Conservation (phyloP, 371 early-diverging fungal genomes). For the Syncephalis fuscata region DNA sequence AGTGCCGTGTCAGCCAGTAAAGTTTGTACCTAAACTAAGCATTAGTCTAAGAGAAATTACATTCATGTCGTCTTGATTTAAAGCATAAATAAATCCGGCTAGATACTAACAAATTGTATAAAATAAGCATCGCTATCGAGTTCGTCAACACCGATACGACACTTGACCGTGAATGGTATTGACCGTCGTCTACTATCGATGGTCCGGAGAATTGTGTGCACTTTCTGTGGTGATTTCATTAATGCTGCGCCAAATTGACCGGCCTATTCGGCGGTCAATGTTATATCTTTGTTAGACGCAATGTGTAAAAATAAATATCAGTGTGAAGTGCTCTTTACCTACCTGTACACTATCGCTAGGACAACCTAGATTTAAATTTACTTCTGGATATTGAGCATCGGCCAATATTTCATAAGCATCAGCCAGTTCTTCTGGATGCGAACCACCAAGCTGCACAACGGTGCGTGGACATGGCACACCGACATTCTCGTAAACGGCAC, state of each 20-base stretch:
- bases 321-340: slow-evolving; percentile 3
- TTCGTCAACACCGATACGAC: slow-evolving; percentile 57
- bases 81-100: neutral
- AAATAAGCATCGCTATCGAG: slow-evolving; percentile 45
- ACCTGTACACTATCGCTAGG: slow-evolving; percentile 53
- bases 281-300: slow-evolving; percentile 1
- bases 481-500: slow-evolving; percentile 22
- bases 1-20: slow-evolving; percentile 18
- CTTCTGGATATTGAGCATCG: slow-evolving; percentile 26
- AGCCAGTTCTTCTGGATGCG: slow-evolving; percentile 29
- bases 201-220: slow-evolving; percentile 34
- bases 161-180: slow-evolving; percentile 53
- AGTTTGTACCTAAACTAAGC: slow-evolving; percentile 6
- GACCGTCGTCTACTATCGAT: slow-evolving; percentile 26
- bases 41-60: neutral
- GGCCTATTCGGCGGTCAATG: too few species aligned
- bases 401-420: slow-evolving; percentile 25
- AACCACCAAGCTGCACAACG: slow-evolving; percentile 45
- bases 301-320: neutral
- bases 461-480: slow-evolving; percentile 28
- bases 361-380: slow-evolving; percentile 64
- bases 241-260: slow-evolving; percentile 56
- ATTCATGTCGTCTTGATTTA: neutral
- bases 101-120: slow-evolving; percentile 25
- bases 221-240: slow-evolving; percentile 46